phyloP scores from a whole-genome alignment of 2,329 filamentous ascomycete genomes.

The Fusarium mundagurra region DNA sequence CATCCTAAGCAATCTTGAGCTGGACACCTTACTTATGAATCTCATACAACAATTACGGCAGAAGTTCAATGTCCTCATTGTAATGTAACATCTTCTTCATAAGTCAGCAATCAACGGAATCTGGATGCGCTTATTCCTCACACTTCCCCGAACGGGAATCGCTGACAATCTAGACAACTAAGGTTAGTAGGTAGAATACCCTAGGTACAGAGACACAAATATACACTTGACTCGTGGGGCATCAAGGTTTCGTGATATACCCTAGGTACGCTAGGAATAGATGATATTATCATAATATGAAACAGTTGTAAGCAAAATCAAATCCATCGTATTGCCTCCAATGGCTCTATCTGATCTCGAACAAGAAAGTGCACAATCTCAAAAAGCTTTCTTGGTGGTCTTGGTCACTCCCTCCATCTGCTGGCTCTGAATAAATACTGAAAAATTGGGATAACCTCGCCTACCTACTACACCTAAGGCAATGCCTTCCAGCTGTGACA shows the following conservation, averaged over 20 bases:
- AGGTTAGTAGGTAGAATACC: no score
- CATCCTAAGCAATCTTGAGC: not conserved
- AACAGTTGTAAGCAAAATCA: not conserved
- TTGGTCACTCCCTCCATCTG: not conserved
- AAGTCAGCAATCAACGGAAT: not conserved
- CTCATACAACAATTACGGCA: not conserved
- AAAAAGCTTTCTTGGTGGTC: not conserved
- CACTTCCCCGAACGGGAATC: not conserved
- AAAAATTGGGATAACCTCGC: not conserved
- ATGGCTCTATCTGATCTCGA: not conserved
- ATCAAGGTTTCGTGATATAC: not conserved
- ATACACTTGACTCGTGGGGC: not conserved
- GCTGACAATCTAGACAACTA: not conserved
- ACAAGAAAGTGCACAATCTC: not conserved
- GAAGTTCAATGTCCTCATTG: not conserved
- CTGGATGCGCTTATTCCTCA: not conserved
- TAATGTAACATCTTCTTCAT: not conserved
- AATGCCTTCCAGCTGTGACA: not conserved
- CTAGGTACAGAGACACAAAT: not conserved
- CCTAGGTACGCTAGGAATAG: no score
- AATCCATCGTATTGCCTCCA: not conserved
- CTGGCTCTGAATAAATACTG: not conserved
- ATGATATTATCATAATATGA: not conserved
- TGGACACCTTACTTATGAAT: not conserved
- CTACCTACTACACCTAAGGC: not conserved